phyloP scores from a whole-genome alignment of 208 protist species.

The Crithidia bombi region DNA sequence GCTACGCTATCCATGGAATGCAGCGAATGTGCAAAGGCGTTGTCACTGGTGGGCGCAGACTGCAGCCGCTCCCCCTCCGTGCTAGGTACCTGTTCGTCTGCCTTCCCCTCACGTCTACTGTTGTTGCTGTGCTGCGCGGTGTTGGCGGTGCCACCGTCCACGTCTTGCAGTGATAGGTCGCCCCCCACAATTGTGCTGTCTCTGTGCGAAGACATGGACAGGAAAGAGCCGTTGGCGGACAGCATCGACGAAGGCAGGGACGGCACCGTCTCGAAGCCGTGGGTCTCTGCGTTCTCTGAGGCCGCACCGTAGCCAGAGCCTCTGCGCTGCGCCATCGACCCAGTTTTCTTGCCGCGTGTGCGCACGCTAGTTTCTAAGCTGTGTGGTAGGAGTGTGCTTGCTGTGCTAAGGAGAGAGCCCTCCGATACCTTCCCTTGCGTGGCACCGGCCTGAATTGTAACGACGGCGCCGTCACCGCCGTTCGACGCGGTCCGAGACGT shows the following conservation, averaged over 20 bases:
- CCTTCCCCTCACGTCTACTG: not conserved
- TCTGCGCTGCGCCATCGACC: not conserved
- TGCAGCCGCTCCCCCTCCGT: not conserved
- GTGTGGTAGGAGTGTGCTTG: not conserved
- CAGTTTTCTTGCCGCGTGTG: not conserved
- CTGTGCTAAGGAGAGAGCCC: not conserved
- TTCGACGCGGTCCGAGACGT: not conserved
- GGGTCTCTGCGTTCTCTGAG: not conserved
- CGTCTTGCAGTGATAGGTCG: too few species aligned
- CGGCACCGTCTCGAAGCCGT: slow-evolving; percentile 9
- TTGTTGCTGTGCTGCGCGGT: not conserved
- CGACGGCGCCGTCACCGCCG: not conserved
- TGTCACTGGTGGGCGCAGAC: slow-evolving; percentile 2
- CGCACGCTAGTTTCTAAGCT: slow-evolving; percentile 20
- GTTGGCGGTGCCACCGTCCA: not conserved
- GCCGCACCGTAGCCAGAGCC: not conserved
- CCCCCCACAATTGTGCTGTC: not conserved
- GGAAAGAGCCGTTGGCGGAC: not conserved
- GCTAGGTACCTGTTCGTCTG: not conserved
- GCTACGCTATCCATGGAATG: slow-evolving; percentile 11
- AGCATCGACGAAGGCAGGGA: slow-evolving; percentile 13
- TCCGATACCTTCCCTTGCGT: not conserved
- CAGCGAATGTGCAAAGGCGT: slow-evolving; percentile 17
- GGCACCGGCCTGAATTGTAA: not conserved
- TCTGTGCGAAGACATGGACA: not conserved